Percentiles rank a stretch among this genome's conserved stretches.
Conservation (phyloP, 169 alveolate species). For the Toxoplasma gondii region DNA sequence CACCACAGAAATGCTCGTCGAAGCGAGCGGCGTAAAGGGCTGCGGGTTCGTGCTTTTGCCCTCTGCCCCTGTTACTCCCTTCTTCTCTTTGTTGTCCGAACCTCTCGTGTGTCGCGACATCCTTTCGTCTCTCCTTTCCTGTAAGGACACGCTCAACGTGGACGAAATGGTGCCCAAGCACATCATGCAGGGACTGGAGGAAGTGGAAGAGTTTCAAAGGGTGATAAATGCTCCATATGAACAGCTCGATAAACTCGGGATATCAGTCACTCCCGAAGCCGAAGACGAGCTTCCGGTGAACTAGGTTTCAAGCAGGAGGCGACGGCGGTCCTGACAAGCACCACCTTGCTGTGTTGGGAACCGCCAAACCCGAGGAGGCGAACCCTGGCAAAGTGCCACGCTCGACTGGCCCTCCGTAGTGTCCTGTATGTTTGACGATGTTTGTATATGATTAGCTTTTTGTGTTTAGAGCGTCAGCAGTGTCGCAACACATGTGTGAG, state of each 20-base stretch:
- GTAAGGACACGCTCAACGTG: neutral
- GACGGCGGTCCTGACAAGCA: no score
- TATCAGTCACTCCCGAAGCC: neutral
- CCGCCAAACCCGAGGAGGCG: no score
- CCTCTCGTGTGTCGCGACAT: neutral
- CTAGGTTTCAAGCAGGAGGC: no score
- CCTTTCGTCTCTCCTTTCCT: neutral
- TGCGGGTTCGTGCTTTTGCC: neutral
- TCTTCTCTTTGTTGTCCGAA: neutral
- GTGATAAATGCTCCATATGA: neutral
- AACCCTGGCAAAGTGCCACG: no score
- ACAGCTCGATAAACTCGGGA: slow-evolving; percentile 26
- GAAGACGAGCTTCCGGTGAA: no score
- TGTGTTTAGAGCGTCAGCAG: no score
- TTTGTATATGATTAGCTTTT: no score
- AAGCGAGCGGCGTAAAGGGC: neutral
- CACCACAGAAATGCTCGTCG: neutral
- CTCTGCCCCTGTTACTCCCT: neutral
- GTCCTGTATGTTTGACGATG: no score
- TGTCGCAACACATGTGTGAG: no score
- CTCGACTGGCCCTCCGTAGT: no score
- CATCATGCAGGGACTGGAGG: neutral
- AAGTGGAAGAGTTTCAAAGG: neutral
- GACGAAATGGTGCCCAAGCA: slow-evolving; percentile 10
- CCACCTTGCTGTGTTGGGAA: no score